Evolutionary conservation across 78 protist genomes (phyloP), one percentile per base, ranked within the genome.

Genomic region (Pelomyxa schiedti): DNA sequence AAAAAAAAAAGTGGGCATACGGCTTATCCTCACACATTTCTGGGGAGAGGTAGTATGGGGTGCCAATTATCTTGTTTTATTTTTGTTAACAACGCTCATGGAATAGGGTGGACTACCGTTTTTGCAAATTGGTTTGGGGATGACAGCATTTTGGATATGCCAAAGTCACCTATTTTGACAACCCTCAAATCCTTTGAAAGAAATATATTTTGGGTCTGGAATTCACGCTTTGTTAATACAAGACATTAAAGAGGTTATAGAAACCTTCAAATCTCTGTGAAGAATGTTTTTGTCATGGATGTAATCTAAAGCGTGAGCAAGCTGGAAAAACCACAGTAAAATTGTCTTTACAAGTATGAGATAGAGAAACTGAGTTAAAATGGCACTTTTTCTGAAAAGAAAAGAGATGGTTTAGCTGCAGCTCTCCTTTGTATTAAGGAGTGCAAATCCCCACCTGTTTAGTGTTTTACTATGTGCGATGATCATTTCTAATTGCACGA

Each of bases 91-190:
- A n/a, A n/a, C n/a, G n/a, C n/a, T n/a, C n/a, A n/a, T n/a, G n/a
- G n/a, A n/a, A n/a, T n/a, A n/a, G n/a, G n/a, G 39, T 97, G 97
- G 9, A 90, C 72, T 7, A 77, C 75, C 28, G 92, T 92, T 1
- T 64, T 16, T 1, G 94, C 96, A 8, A 83, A 67, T 29, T 77
- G 84, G 28, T 65, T 30, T 29, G 90, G 88, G 24, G 64, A 42
- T 7, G 38, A 78, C 8, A 96, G 78, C 24, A 94, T 83, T 36
- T 87, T 87, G 22, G 95, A 93, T 42, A 96, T 92, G 35, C 97
- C 97, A 68, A 95, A 92, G 80, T 95, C 98, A 6, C 97, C 97
- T 43, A 95, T 69, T 39, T 92, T 90, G 36, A 90, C 82, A 3
- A 70, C 63, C 8, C 67, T 16, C 32, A 24, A 47, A 9, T 77